Conservation (phyloP, 73 alveolate species). For the Paramecium caudatum region DNA sequence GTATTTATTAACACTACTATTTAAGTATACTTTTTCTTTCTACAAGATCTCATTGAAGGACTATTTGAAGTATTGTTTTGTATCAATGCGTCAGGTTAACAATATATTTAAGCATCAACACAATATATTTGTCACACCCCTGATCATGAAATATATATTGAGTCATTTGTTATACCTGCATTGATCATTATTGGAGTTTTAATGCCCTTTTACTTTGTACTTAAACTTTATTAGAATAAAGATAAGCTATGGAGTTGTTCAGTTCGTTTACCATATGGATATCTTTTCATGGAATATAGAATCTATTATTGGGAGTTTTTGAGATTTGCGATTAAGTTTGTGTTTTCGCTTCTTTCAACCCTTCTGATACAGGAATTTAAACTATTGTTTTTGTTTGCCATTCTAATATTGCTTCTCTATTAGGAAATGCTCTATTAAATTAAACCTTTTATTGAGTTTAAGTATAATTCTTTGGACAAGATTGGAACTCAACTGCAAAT, state of each 20-base stretch:
- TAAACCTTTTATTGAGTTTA: neutral
- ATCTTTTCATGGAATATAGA: neutral
- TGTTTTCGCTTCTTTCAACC: neutral
- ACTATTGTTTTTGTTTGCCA: neutral
- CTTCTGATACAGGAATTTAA: neutral
- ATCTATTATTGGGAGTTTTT: neutral
- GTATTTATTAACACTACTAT: neutral
- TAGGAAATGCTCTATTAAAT: neutral
- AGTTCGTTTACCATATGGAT: neutral
- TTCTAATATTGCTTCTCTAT: neutral
- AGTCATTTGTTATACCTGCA: neutral
- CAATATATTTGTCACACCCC: neutral
- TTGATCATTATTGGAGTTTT: neutral
- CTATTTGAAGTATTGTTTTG: slow-evolving; percentile 10
- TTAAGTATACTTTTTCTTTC: neutral
- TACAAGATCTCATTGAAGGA: slow-evolving; percentile 9
- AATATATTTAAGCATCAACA: slow-evolving; percentile 34
- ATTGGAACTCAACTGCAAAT: neutral
- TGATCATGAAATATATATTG: neutral
- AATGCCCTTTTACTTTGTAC: neutral
- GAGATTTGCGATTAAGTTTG: neutral
- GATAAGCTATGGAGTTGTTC: neutral
- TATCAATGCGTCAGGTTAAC: neutral
- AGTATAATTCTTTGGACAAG: neutral
- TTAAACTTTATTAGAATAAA: neutral